Evolutionary conservation across 768 basidiomycete genomes (phyloP), one percentile per base, ranked within the genome.

Genomic region (Leccinum subtestaceum): DNA sequence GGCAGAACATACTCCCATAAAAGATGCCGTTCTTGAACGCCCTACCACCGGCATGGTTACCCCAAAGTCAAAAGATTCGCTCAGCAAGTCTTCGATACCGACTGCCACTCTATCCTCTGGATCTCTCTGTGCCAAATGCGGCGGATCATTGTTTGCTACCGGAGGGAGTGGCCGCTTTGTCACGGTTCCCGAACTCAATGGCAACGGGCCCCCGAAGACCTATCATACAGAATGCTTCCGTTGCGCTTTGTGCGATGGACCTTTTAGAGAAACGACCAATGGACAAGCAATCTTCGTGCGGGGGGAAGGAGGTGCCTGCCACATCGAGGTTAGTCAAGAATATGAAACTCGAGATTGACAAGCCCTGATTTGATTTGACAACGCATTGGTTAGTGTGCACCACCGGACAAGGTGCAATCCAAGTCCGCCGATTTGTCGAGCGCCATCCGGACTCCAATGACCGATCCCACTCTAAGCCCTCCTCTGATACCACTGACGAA

Each of bases 201-300:
- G 72, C 2, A 68, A 64, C 57, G 76, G 76, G 17, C 73, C 75
- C 23, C 79, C 84, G n/a, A 80, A 81, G 69, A 78, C 80, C 21
- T 93, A 89, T 65, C 91, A 94, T 63, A 78, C 82, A 3, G 80
- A 84, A 46, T 94, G 91, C 69, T 93, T 94, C 72, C 83, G 80
- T 54, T 94, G 91, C 65, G 76, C 71, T 21, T 75, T 87, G 21
- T 94, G 91, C 64, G 76, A 83, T 47, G 79, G 81, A 17, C 67
- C 77, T 9, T 91, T 94, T 64, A 82, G 81, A 60, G 88, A 88
- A 67, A 76, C 75, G 36, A 74, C 75, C 52, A 80, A 77, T 21
- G 88, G 88, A 1, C 82, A 86, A 61, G 84, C 89, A 9, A 76
- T 84, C n/a, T 93, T 90, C 72, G 85, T 90, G 21, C 80, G 84